A percentile compares a stretch with the other conserved stretches of the same genome.
Conservation (phyloP, 2,329 filamentous ascomycete genomes). For the Aspergillus floridensis region DNA sequence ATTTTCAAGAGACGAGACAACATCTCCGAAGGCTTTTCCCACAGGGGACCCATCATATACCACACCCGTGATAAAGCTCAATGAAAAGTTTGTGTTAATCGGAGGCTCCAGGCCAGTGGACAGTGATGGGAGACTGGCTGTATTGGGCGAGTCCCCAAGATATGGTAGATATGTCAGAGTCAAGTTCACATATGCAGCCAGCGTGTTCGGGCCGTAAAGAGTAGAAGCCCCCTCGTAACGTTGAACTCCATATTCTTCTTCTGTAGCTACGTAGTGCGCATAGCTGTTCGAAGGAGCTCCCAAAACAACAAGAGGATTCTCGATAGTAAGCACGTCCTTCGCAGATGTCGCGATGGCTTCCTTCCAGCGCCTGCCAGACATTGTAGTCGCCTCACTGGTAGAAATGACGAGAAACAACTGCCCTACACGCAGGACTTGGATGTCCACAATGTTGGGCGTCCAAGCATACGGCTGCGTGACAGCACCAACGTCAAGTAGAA, state of each 20-base stretch:
- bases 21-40: slow-evolving; percentile 68
- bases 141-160: slow-evolving; percentile 51
- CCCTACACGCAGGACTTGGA: slow-evolving; percentile 80
- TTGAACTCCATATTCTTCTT: slow-evolving; percentile 78
- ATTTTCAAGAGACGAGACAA: slow-evolving; percentile 53
- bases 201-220: slow-evolving; percentile 76
- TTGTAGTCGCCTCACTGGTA: slow-evolving; percentile 86
- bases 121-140: slow-evolving; percentile 42
- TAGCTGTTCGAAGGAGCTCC: slow-evolving; percentile 91
- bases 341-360: slow-evolving; percentile 62
- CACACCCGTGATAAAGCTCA: slow-evolving; percentile 78
- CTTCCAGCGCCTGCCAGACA: slow-evolving; percentile 87
- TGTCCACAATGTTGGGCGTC: slow-evolving; percentile 87
- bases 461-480: slow-evolving; percentile 76
- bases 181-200: slow-evolving; percentile 84
- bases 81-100: slow-evolving; percentile 70
- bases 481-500: slow-evolving; percentile 84
- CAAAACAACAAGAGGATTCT: slow-evolving; percentile 70
- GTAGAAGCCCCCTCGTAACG: slow-evolving; percentile 95
- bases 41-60: slow-evolving; percentile 67
- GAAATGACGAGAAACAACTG: slow-evolving; percentile 80
- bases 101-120: slow-evolving; percentile 65
- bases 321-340: slow-evolving; percentile 50
- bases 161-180: slow-evolving; percentile 70
- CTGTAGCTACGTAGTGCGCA: slow-evolving; percentile 75